Percentiles rank a stretch among this genome's conserved stretches.
These are phyloP conservation scores for Pachysolen tannophilus DNA, from an alignment of 805 yeast genomes.

Conservation along the genomic window DNA sequence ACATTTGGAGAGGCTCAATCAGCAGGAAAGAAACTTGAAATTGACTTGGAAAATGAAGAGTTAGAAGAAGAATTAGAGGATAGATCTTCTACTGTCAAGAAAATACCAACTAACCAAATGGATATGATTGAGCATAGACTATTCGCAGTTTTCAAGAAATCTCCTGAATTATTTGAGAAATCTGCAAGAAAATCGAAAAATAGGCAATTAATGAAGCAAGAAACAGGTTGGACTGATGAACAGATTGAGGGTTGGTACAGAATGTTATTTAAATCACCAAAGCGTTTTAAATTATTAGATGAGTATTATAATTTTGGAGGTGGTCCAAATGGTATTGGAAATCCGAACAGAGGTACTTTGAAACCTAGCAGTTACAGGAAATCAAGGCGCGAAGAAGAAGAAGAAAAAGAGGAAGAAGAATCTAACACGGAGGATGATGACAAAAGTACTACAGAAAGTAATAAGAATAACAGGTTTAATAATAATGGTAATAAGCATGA, in stretches of 20 bases:
- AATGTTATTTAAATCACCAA: conserved; percentile 61
- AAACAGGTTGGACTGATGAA: conserved; percentile 74
- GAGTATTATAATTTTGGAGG: conserved; percentile 49
- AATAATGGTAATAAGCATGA: background rate
- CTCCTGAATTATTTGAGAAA: conserved; percentile 41
- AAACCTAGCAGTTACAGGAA: conserved; percentile 14
- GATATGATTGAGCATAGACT: conserved; percentile 45
- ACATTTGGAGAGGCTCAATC: conserved; percentile 19
- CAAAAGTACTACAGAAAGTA: conserved; percentile 7
- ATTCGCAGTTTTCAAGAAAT: conserved; percentile 46
- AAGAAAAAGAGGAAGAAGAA: conserved; percentile 7
- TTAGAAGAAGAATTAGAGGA: conserved; percentile 14
- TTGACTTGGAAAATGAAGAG: conserved; percentile 11
- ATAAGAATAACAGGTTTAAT: conserved; percentile 8
- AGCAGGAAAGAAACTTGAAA: conserved; percentile 6
- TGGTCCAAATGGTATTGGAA: conserved; percentile 13
- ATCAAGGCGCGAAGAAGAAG: conserved; percentile 7
- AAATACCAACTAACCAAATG: conserved; percentile 17
- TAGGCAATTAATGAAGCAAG: conserved; percentile 42
- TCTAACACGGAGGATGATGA: background rate
- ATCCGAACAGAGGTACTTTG: conserved; percentile 13
- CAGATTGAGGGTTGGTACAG: conserved; percentile 92
- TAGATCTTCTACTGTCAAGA: conserved; percentile 3
- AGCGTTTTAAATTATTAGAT: conserved; percentile 53
- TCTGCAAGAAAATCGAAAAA: conserved; percentile 39